These are phyloP conservation scores for Prorocentrum cordatum DNA, from an alignment of 169 alveolate species.

Conservation along the genomic window DNA sequence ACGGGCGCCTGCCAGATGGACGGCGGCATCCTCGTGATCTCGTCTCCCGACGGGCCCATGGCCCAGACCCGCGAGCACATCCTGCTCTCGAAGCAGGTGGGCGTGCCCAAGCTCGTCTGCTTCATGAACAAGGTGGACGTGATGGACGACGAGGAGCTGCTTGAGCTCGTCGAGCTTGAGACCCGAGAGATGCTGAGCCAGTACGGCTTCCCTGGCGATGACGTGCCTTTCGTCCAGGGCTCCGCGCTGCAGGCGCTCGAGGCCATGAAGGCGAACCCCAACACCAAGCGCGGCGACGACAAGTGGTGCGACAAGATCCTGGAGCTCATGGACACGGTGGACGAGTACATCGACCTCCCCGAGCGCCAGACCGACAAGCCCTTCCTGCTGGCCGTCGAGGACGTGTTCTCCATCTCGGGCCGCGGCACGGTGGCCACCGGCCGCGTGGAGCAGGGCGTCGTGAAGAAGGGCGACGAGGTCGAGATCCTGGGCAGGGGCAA, in stretches of 20 bases:
- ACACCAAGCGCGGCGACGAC: conserved; percentile 52
- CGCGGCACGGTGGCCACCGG: conserved; percentile 88
- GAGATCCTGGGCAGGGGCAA: conserved; percentile 83
- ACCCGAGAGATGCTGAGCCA: conserved; percentile 46
- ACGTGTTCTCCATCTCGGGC: conserved; percentile 74
- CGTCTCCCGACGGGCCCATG: conserved; percentile 95
- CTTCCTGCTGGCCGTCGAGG: conserved; percentile 74
- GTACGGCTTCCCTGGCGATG: conserved; percentile 64
- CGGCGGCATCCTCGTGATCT: conserved; percentile 87
- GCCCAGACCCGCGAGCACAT: conserved; percentile 89
- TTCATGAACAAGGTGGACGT: conserved; percentile 70
- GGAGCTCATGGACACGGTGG: conserved; percentile 73
- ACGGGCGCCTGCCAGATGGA: conserved; percentile 78
- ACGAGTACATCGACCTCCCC: conserved; percentile 72
- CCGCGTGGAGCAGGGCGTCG: conserved; percentile 88
- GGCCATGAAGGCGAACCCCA: conserved; percentile 40
- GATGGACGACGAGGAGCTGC: conserved; percentile 69
- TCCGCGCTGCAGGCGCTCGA: conserved; percentile 53
- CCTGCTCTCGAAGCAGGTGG: conserved; percentile 68
- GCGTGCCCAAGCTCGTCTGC: conserved; percentile 64
- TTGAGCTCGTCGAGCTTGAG: conserved; percentile 63
- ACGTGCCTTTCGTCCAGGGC: conserved; percentile 65
- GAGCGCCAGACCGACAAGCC: conserved; percentile 73
- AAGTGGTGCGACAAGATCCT: conserved; percentile 74
- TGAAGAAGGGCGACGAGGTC: conserved; percentile 84